These are phyloP conservation scores for Solanum arcanum DNA, from an alignment of 257 asterid species.

Conservation along the genomic window DNA sequence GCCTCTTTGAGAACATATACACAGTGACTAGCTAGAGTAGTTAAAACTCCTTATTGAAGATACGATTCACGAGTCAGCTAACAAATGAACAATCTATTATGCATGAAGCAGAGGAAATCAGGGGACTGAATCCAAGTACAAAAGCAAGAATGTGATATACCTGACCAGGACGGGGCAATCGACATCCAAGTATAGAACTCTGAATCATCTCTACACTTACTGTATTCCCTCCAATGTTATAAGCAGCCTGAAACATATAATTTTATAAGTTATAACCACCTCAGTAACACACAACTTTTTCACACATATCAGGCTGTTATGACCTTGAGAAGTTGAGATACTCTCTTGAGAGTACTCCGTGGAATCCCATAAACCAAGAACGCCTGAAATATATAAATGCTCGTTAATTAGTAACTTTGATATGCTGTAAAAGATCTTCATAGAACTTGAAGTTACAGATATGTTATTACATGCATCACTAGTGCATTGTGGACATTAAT, in stretches of 20 bases:
- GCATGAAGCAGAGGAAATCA: not conserved
- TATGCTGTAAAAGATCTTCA: not conserved
- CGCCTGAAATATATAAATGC: conserved; percentile 34
- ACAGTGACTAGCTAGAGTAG: not conserved
- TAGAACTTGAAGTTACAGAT: not conserved
- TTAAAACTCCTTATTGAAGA: not conserved
- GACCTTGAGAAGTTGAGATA: conserved; percentile 71
- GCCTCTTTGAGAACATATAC: not conserved
- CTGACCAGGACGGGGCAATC: conserved; percentile 83
- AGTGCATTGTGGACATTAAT: conserved; percentile 84
- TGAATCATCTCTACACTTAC: conserved; percentile 75
- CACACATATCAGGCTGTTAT: not conserved
- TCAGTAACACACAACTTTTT: not conserved
- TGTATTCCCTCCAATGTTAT: conserved; percentile 72
- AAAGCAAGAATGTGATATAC: conserved; percentile 19
- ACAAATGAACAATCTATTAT: not conserved
- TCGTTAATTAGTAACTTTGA: not conserved
- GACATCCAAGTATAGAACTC: conserved; percentile 56
- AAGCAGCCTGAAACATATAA: conserved; percentile 58
- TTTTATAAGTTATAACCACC: not conserved
- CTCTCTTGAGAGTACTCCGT: conserved; percentile 48
- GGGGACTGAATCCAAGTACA: not conserved
- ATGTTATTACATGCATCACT: conserved; percentile 73
- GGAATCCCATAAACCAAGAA: conserved; percentile 73
- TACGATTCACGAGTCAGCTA: not conserved